Evolutionary conservation across 2,329 filamentous ascomycete species (phyloP).

Genomic region (Colletotrichum sp.): DNA sequence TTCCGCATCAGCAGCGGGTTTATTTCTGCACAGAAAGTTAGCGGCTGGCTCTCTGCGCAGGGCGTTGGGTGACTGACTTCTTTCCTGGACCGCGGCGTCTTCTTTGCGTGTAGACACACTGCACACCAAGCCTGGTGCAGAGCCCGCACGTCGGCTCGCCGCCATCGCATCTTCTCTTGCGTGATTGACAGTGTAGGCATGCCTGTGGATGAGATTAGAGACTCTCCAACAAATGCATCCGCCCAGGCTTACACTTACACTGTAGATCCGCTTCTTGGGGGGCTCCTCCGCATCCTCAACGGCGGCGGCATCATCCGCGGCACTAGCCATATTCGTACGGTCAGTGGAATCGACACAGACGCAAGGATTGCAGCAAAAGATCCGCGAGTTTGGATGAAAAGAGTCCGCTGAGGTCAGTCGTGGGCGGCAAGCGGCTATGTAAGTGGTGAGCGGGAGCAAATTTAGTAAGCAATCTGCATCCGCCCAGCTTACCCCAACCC

Average conservation of each 20-base stretch:
- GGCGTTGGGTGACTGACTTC: neutral
- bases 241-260: neutral
- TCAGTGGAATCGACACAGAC: neutral
- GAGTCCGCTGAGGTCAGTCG: neutral
- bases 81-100: conserved; percentile 15
- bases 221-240: neutral
- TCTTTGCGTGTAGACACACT: conserved; percentile 6
- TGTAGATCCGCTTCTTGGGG: conserved; percentile 13
- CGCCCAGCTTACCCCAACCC: neutral
- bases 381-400: neutral
- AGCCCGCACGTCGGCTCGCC: conserved; percentile 5
- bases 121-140: neutral
- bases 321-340: neutral
- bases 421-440: neutral
- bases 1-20: neutral
- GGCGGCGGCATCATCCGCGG: neutral
- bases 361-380: neutral
- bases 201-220: neutral
- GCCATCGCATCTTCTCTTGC: conserved; percentile 18
- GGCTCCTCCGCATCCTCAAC: neutral
- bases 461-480: neutral
- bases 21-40: neutral
- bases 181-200: conserved; percentile 3
- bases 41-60: neutral
- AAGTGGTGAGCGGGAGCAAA: neutral